A percentile compares a stretch with the other conserved stretches of the same genome.
Evolutionary conservation across 148 eudicot genomes (phyloP).

Genomic region (Silene uniflora): DNA sequence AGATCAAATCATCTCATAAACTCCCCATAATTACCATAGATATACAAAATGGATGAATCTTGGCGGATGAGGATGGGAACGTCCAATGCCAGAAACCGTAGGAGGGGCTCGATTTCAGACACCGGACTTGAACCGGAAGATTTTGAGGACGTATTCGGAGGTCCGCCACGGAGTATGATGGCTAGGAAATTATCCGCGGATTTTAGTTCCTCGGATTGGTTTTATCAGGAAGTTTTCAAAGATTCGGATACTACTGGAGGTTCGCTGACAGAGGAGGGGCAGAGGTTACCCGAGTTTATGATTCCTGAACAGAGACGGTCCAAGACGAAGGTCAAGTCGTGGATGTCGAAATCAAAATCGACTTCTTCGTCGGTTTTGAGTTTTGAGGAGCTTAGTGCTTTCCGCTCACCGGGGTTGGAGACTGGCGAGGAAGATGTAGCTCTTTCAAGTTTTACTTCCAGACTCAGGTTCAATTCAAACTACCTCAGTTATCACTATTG

Average conservation of each 20-base stretch:
- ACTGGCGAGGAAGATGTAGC: slow-evolving; percentile 31
- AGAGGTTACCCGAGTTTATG: slow-evolving; percentile 54
- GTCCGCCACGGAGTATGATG: slow-evolving; percentile 57
- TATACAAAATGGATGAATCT: slow-evolving; percentile 48
- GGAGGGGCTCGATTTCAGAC: slow-evolving; percentile 14
- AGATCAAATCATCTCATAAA: no score
- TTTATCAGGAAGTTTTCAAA: slow-evolving; percentile 53
- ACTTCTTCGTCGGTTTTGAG: slow-evolving; percentile 59
- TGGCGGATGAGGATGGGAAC: slow-evolving; percentile 58
- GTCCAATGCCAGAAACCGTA: background rate
- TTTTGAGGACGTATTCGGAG: slow-evolving; percentile 70
- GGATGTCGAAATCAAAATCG: slow-evolving; percentile 42
- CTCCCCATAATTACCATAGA: no score
- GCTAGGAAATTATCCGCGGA: slow-evolving; percentile 41
- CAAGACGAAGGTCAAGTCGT: slow-evolving; percentile 5
- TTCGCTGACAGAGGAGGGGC: slow-evolving; percentile 20
- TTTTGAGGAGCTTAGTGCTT: slow-evolving; percentile 51
- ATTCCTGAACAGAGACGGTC: slow-evolving; percentile 35
- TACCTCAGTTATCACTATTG: background rate
- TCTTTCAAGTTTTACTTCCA: slow-evolving; percentile 42
- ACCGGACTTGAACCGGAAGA: slow-evolving; percentile 38
- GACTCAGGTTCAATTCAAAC: slow-evolving; percentile 48
- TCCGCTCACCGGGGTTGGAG: slow-evolving; percentile 22
- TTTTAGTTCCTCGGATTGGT: slow-evolving; percentile 25
- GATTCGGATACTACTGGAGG: slow-evolving; percentile 12